A percentile compares a stretch with the other conserved stretches of the same genome.
These are phyloP conservation scores for Leishmania aethiopica DNA, from an alignment of 208 protist genomes.

Conservation along the genomic window DNA sequence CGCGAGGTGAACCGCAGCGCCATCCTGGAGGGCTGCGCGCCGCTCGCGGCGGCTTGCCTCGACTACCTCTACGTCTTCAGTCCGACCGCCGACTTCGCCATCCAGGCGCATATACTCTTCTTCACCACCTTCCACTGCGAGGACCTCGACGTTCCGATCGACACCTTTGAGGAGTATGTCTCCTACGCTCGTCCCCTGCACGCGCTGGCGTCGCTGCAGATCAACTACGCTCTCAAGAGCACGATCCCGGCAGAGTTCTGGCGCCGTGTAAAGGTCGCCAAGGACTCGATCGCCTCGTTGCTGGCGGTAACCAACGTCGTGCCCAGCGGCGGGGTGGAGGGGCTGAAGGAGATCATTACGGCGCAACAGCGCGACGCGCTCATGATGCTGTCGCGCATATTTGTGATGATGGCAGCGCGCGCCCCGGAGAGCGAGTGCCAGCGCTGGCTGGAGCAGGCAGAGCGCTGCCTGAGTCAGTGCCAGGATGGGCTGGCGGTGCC, in stretches of 20 bases:
- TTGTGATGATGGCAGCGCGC: slow-evolving; percentile 86
- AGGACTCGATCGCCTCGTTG: slow-evolving; percentile 75
- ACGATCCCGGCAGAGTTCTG: slow-evolving; percentile 78
- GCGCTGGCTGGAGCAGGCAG: slow-evolving; percentile 74
- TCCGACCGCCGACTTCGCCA: slow-evolving; percentile 61
- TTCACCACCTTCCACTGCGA: slow-evolving; percentile 83
- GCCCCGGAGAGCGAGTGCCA: slow-evolving; percentile 65
- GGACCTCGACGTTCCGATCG: slow-evolving; percentile 78
- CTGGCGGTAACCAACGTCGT: slow-evolving; percentile 72
- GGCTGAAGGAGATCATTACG: slow-evolving; percentile 64
- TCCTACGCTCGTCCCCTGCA: slow-evolving; percentile 79
- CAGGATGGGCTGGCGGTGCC: slow-evolving; percentile 42
- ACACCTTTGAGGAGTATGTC: slow-evolving; percentile 86
- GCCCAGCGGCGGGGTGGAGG: slow-evolving; percentile 59
- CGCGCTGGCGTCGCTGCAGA: slow-evolving; percentile 67
- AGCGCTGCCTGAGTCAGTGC: slow-evolving; percentile 82
- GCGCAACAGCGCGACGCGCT: slow-evolving; percentile 82
- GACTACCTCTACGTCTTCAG: slow-evolving; percentile 86
- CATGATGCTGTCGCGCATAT: slow-evolving; percentile 69
- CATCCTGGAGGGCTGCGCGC: slow-evolving; percentile 72
- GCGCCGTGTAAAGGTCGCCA: slow-evolving; percentile 76
- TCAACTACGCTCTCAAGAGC: slow-evolving; percentile 86
- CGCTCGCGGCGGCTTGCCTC: slow-evolving; percentile 83
- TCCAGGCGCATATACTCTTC: slow-evolving; percentile 82
- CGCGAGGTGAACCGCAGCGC: slow-evolving; percentile 81